Evolutionary conservation across 2,329 filamentous ascomycete species (phyloP).

Genomic region (Fusarium armeniacum): DNA sequence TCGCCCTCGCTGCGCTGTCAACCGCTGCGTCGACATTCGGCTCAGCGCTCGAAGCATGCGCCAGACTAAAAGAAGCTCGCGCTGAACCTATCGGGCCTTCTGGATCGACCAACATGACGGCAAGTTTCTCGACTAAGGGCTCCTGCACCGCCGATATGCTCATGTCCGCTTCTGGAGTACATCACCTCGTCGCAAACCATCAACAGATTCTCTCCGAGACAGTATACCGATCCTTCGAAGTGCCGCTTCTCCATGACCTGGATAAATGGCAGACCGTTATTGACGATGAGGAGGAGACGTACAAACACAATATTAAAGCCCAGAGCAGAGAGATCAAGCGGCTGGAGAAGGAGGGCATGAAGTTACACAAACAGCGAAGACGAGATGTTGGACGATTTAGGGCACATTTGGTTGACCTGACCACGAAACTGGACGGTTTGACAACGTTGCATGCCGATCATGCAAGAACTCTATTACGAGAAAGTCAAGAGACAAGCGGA

Average conservation of each 20-base stretch:
- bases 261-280: constrained; percentile 74
- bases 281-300: constrained; percentile 74
- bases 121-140: constrained; percentile 63
- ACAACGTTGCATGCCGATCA: constrained; percentile 73
- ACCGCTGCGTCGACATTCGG: constrained; percentile 74
- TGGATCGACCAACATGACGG: constrained; percentile 57
- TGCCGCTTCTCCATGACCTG: constrained; percentile 77
- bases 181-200: constrained; percentile 78
- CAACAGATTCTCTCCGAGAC: constrained; percentile 78
- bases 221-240: constrained; percentile 76
- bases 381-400: constrained; percentile 74
- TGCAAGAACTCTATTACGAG: constrained; percentile 70
- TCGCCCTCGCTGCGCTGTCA: constrained; percentile 72
- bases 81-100: constrained; percentile 67
- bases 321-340: constrained; percentile 72
- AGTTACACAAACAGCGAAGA: constrained; percentile 71
- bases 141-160: constrained; percentile 74
- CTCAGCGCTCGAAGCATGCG: constrained; percentile 74
- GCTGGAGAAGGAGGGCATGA: constrained; percentile 75
- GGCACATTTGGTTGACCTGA: constrained; percentile 74
- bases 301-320: constrained; percentile 67
- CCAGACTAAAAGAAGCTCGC: constrained; percentile 76
- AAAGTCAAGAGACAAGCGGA: constrained; percentile 74
- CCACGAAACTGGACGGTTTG: constrained; percentile 72
- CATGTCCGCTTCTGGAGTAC: constrained; percentile 73